These are phyloP conservation scores for Moringa oleifera DNA, from an alignment of 345 rosid genomes.

Conservation along the genomic window DNA sequence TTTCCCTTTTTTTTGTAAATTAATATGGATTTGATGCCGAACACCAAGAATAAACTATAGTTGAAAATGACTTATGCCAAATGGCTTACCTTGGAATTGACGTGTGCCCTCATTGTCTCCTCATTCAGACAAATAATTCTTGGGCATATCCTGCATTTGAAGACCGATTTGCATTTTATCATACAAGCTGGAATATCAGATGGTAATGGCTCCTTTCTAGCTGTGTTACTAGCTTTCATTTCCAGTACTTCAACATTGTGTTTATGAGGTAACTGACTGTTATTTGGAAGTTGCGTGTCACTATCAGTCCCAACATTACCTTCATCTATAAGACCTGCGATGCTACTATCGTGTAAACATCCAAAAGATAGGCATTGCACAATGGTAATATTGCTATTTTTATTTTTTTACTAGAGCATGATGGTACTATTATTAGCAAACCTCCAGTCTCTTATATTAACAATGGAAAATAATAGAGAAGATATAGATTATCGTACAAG, in stretches of 20 bases:
- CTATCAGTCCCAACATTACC: slow-evolving; percentile 38
- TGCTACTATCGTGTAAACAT: slow-evolving; percentile 16
- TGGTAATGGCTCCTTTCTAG: slow-evolving; percentile 25
- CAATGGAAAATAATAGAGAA: too few relatives aligned
- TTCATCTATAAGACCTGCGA: slow-evolving; percentile 36
- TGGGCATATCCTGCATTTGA: slow-evolving; percentile 83
- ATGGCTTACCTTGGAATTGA: slow-evolving; percentile 66
- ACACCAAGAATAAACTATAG: not conserved
- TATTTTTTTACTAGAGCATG: too few relatives aligned
- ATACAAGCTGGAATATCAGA: slow-evolving; percentile 55
- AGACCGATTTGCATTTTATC: slow-evolving; percentile 62
- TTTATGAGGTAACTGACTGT: slow-evolving; percentile 16
- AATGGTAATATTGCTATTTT: too few relatives aligned
- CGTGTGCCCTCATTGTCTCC: slow-evolving; percentile 56
- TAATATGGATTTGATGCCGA: not conserved
- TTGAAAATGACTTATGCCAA: not conserved
- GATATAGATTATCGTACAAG: too few relatives aligned
- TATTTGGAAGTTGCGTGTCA: slow-evolving; percentile 19
- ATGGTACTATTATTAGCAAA: too few relatives aligned
- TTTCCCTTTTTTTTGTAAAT: too few relatives aligned
- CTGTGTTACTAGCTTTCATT: slow-evolving; percentile 11
- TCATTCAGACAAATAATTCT: slow-evolving; percentile 63
- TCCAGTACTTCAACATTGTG: slow-evolving; percentile 5
- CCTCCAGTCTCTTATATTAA: not conserved
- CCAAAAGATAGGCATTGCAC: not conserved